Evolutionary conservation across 495 filamentous ascomycete species (phyloP).

Genomic region (Stereocaulon alpinum): DNA sequence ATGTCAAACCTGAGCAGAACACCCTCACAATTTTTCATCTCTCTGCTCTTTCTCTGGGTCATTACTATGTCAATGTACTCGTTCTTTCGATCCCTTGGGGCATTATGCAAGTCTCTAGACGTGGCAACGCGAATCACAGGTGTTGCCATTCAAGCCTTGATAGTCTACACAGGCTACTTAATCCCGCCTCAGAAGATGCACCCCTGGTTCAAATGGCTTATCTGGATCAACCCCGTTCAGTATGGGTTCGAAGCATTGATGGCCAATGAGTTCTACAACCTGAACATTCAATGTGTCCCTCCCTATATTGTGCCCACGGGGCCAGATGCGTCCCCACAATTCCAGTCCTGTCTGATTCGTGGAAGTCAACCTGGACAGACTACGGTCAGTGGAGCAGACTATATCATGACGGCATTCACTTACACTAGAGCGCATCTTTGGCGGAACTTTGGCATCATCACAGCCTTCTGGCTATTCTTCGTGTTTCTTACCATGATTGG

Average conservation of each 20-base stretch:
- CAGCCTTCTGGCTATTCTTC: slow-evolving; percentile 47
- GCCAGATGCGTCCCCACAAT: slow-evolving; percentile 42
- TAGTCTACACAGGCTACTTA: slow-evolving; percentile 77
- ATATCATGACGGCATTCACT: slow-evolving; percentile 42
- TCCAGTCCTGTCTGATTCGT: slow-evolving; percentile 52
- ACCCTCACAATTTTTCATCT: slow-evolving; percentile 78
- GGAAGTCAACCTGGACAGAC: slow-evolving; percentile 42
- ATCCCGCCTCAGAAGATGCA: slow-evolving; percentile 66
- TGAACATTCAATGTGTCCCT: slow-evolving; percentile 40
- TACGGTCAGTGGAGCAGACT: slow-evolving; percentile 42
- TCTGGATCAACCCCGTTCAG: slow-evolving; percentile 63
- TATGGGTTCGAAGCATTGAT: slow-evolving; percentile 65
- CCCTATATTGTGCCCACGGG: slow-evolving; percentile 52
- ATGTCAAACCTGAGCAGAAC: slow-evolving; percentile 53
- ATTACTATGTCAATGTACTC: slow-evolving; percentile 69
- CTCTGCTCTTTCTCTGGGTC: slow-evolving; percentile 45
- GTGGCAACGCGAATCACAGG: slow-evolving; percentile 55
- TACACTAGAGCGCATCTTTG: slow-evolving; percentile 50
- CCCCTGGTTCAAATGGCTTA: slow-evolving; percentile 72
- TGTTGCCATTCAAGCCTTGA: slow-evolving; percentile 49
- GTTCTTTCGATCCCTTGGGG: slow-evolving; percentile 66
- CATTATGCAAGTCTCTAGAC: slow-evolving; percentile 53
- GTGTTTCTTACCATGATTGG: slow-evolving; percentile 48
- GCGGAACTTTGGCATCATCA: slow-evolving; percentile 52
- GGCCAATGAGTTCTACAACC: slow-evolving; percentile 46